Evolutionary conservation across 306 rosid genomes (phyloP), one percentile per base, ranked within the genome.

Genomic region (Sesbania bispinosa): DNA sequence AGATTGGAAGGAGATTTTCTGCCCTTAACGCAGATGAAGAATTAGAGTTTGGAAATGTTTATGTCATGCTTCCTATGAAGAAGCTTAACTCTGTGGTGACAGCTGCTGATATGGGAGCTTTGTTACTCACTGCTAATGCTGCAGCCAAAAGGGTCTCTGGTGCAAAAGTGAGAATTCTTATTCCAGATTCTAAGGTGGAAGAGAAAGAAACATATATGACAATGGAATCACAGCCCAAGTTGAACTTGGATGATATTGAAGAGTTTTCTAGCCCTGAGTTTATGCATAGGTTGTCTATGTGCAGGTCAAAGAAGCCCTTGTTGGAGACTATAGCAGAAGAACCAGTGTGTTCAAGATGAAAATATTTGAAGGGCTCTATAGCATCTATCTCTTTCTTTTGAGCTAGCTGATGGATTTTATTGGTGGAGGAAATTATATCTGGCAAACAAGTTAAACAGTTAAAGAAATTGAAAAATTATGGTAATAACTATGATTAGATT

Each of bases 311-410:
- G 86, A 92, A 89, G 83, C 98, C 98, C 5, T 69, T 85, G 84
- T 41, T 92, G 62, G 98, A 89, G 72, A 92, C 95, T 5, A 92
- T 92, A 73, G 84, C 79, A 36, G 98, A 92, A 71, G 92, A 92
- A 60, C 82, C 83, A 0, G 43, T 81, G 14, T 72, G 52, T 51
- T 76, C 79, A 35, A 35, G 7, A 10, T 35, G 39, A 35, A 32
- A 32, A 32, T 27, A 27, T 1, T 4, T 1, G 30, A 8, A 35
- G 39, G 8, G 8, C 8, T 10, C 8, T 10, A 7, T 9, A 1
- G 2, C 8, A 1, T 35, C 39, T 35, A 1, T 35, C 7, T 48
- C 5, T 48, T 48, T 48, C 24, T 16, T 8, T 2, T 32, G 9
- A 10, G 23, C 10, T 55, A 14, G 38, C 39, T 9, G n/a, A 39